These are phyloP conservation scores for Tubosaeta brunneosetosa DNA, from an alignment of 768 basidiomycete species.

Conservation along the genomic window DNA sequence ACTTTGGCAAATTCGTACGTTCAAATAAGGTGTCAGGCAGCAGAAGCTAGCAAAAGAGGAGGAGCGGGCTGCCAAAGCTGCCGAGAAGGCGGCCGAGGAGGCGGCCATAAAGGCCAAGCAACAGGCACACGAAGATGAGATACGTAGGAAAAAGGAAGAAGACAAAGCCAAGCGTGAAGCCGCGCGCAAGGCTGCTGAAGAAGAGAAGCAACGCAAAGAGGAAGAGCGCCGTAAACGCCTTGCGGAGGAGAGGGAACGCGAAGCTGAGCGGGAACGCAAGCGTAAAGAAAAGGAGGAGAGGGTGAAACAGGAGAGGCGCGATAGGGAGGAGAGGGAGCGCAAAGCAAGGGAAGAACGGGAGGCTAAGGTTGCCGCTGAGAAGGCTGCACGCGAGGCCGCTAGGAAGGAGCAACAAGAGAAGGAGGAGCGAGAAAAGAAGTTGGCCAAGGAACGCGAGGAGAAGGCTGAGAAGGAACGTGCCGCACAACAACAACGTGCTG, in stretches of 20 bases:
- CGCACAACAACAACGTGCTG: constrained; percentile 48
- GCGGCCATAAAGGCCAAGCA: constrained; percentile 73
- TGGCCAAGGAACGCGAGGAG: constrained; percentile 60
- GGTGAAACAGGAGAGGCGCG: constrained; percentile 43
- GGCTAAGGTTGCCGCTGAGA: constrained; percentile 47
- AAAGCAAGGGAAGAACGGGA: constrained; percentile 63
- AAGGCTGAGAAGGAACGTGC: constrained; percentile 46
- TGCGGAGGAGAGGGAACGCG: constrained; percentile 76
- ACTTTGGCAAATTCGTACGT: neutral
- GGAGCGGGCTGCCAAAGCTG: constrained; percentile 77
- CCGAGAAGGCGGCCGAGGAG: constrained; percentile 84
- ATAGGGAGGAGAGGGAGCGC: constrained; percentile 61
- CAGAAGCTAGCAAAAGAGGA: constrained; percentile 94
- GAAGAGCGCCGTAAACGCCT: constrained; percentile 76
- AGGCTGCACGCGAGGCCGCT: constrained; percentile 37
- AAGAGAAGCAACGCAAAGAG: constrained; percentile 77
- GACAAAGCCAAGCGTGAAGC: constrained; percentile 77
- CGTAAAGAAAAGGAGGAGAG: constrained; percentile 72
- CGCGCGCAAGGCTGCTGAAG: constrained; percentile 69
- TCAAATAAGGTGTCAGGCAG: constrained; percentile 44
- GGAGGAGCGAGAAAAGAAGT: constrained; percentile 64
- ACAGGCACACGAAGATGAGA: constrained; percentile 73
- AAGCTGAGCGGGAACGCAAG: constrained; percentile 71
- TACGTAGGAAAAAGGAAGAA: constrained; percentile 79
- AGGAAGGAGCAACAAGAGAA: constrained; percentile 49